Conservation (phyloP, 2,329 filamentous ascomycete species). For the Fusarium sp. region DNA sequence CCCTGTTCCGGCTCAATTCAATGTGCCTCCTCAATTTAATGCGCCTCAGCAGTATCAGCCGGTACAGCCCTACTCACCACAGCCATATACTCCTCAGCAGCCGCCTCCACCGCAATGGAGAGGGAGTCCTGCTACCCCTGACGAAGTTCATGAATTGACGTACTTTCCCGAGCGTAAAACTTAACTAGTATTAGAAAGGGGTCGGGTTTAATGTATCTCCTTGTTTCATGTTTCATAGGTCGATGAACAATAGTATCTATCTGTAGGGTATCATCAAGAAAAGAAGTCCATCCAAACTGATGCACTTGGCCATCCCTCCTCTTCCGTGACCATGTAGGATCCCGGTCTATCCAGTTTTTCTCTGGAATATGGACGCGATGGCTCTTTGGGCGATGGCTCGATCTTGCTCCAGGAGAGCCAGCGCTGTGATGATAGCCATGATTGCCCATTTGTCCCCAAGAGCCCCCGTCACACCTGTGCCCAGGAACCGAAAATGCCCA, state of each 20-base stretch:
- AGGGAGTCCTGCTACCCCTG: conserved; percentile 2
- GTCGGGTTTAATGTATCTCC: neutral
- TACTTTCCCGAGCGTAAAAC: conserved; percentile 3
- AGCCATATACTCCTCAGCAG: neutral
- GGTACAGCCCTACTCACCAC: neutral
- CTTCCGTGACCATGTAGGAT: neutral
- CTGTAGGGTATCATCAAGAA: conserved; percentile 7
- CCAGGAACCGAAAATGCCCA: conserved; percentile 37
- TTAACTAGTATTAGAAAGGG: neutral
- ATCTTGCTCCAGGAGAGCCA: conserved; percentile 28
- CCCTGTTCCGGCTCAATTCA: neutral
- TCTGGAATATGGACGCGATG: neutral
- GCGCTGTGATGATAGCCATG: conserved; percentile 36
- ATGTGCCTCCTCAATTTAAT: neutral
- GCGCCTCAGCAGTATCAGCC: conserved; percentile 1
- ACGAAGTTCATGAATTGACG: conserved; percentile 2
- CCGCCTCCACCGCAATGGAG: conserved; percentile 4
- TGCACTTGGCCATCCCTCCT: neutral
- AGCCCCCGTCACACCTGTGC: conserved; percentile 35
- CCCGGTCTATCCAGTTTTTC: neutral
- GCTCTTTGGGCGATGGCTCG: neutral
- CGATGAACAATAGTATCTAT: conserved; percentile 1
- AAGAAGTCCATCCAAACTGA: neutral
- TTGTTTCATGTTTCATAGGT: neutral
- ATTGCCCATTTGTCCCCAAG: conserved; percentile 42